phyloP scores from a whole-genome alignment of 164 flowering plant genomes.

The Tinospora cordifolia region DNA sequence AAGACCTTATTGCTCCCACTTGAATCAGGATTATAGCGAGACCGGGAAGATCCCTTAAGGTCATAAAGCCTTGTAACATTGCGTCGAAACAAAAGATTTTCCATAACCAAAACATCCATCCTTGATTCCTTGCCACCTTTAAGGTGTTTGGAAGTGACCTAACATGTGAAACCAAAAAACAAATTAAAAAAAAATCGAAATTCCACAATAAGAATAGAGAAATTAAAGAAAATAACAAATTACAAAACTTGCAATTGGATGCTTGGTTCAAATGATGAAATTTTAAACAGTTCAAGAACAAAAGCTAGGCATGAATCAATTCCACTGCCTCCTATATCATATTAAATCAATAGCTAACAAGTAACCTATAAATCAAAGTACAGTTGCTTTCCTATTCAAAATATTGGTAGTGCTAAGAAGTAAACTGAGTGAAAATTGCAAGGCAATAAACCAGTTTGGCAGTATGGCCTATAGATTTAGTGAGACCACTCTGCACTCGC shows the following conservation, averaged over 20 bases:
- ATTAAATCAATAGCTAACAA: neutral
- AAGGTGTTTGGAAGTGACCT: slow-evolving; percentile 76
- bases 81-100: slow-evolving; percentile 81
- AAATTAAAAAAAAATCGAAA: slow-evolving; percentile 3
- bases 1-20: slow-evolving; percentile 91
- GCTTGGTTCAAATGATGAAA: neutral
- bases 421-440: neutral
- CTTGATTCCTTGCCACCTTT: slow-evolving; percentile 83
- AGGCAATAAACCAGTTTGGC: neutral
- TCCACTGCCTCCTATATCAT: neutral
- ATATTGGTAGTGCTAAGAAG: neutral
- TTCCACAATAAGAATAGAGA: neutral
- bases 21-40: slow-evolving; percentile 85
- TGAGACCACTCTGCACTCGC: no score
- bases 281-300: no score
- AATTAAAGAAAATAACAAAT: neutral
- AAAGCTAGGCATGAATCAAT: neutral
- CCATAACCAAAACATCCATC: slow-evolving; percentile 94
- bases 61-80: slow-evolving; percentile 77
- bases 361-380: neutral
- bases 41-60: slow-evolving; percentile 88
- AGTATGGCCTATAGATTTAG: no score
- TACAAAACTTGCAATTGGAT: neutral
- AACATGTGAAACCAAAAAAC: slow-evolving; percentile 12
- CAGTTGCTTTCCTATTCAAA: neutral